phyloP scores from a whole-genome alignment of 495 filamentous ascomycete genomes.

The Trichodelitschia bisporula region DNA sequence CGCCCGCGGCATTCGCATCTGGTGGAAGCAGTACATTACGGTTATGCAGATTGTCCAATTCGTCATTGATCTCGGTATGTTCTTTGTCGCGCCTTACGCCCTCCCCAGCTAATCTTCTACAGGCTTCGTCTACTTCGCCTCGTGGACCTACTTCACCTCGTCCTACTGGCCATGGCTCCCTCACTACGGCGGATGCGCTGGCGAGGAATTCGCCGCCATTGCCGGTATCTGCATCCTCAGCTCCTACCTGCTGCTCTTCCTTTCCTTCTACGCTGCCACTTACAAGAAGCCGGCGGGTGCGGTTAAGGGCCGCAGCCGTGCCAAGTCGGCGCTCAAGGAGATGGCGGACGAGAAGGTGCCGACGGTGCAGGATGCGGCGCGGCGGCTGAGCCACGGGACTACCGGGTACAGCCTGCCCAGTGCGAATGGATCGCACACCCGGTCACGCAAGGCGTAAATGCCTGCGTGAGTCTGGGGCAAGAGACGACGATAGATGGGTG shows the following conservation, averaged over 20 bases:
- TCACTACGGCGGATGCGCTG: conserved; percentile 63
- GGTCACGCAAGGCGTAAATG: conserved; percentile 10
- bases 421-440: conserved; percentile 7
- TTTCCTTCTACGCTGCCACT: conserved; percentile 93
- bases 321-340: conserved; percentile 17
- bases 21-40: conserved; percentile 85
- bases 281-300: conserved; percentile 46
- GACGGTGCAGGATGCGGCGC: conserved; percentile 14
- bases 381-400: conserved; percentile 11
- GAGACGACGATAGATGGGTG: no score
- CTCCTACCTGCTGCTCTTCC: conserved; percentile 92
- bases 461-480: no score
- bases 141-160: conserved; percentile 32
- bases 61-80: conserved; percentile 51
- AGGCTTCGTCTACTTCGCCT: conserved; percentile 27
- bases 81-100: background rate
- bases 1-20: conserved; percentile 55
- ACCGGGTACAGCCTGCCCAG: background rate
- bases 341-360: conserved; percentile 23
- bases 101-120: conserved; percentile 1
- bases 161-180: conserved; percentile 77
- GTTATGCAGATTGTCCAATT: conserved; percentile 68
- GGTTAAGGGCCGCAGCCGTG: conserved; percentile 14
- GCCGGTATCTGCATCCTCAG: conserved; percentile 75
- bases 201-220: conserved; percentile 93